phyloP scores from a whole-genome alignment of 768 basidiomycete genomes.

The Boletus insuetus region DNA sequence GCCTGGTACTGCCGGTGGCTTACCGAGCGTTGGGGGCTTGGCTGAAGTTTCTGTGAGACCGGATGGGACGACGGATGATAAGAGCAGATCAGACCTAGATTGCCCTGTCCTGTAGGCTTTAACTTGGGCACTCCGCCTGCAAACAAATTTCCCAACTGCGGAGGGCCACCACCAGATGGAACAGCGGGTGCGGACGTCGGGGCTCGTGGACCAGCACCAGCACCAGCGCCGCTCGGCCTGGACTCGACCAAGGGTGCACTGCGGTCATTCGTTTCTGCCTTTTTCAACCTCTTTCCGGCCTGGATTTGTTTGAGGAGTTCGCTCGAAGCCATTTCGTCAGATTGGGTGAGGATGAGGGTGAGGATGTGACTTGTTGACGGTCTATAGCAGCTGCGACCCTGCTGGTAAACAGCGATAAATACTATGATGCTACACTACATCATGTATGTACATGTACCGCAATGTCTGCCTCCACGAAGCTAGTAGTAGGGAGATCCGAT shows the following conservation, averaged over 20 bases:
- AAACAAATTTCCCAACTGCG: conserved; percentile 82
- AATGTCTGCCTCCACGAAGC: background rate
- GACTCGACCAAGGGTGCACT: conserved; percentile 63
- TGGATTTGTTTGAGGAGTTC: conserved; percentile 82
- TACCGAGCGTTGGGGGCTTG: conserved; percentile 61
- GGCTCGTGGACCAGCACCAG: conserved; percentile 32
- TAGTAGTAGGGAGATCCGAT: background rate
- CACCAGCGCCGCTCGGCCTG: conserved; percentile 42
- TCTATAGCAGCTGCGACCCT: background rate
- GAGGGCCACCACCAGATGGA: conserved; percentile 49
- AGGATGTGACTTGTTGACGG: no score
- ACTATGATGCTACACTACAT: no score
- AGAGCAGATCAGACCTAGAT: conserved; percentile 43
- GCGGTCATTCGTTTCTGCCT: conserved; percentile 78
- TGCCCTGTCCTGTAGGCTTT: conserved; percentile 70
- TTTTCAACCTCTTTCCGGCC: conserved; percentile 78
- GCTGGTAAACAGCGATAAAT: conserved; percentile 18
- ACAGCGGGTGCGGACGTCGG: conserved; percentile 17
- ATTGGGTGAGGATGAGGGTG: background rate
- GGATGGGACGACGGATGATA: conserved; percentile 3
- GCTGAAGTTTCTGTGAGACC: conserved; percentile 36
- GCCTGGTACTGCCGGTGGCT: conserved; percentile 63
- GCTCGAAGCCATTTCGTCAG: conserved; percentile 58
- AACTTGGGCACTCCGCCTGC: conserved; percentile 91
- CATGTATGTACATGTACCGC: no score